Base-by-base conservation (phyloP, 2,329 filamentous ascomycete species). In the Xylariales sp. region DNA sequence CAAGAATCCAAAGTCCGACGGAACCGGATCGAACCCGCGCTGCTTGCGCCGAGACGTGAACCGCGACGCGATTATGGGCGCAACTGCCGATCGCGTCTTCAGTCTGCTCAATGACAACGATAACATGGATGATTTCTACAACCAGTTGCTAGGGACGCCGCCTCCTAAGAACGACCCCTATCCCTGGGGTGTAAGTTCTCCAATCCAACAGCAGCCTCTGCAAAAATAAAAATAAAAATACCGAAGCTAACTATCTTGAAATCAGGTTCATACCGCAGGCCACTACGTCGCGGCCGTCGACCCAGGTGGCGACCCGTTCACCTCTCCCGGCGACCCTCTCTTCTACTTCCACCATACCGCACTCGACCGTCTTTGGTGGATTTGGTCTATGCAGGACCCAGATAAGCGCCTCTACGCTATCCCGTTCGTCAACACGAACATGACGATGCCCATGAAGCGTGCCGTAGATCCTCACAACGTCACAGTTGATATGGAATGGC, bases 41-140 rank as follows among this genome's bases (percentile, higher is more conserved):
- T 82, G 81, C 75, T 70, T 84, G 45, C 79, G 79, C 52, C 79
- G 81, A 39, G 82, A 83, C 69, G 67, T 84, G 43, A 56, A 81
- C 72, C 72, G 66, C 52, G 75, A 77, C 62, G 74, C 77, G 8
- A 71, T 80, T n/a, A 73, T 83, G 64, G 80, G 78, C 1, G 77
- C 77, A 7, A 80, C 77, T n/a, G 80, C 82, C 23, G 74, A 79
- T 52, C 74, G 73, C 36, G 72, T 74, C 0, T 75, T 71, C 66
- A 74, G 64, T 23, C 77, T 82, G 7, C 77, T 85, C 73, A 78
- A 65, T 14, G 70, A 78, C 5, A 77, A 77, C 73, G 65, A 71
- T 0, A 72, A 81, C 28, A 81, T 84, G 54, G 73, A 78, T 50
- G 69, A 64, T 48, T 84, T 84, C 69, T 81, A 84, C 70, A 81